phyloP scores from a whole-genome alignment of 805 yeast genomes.

The Candida schatavii region DNA sequence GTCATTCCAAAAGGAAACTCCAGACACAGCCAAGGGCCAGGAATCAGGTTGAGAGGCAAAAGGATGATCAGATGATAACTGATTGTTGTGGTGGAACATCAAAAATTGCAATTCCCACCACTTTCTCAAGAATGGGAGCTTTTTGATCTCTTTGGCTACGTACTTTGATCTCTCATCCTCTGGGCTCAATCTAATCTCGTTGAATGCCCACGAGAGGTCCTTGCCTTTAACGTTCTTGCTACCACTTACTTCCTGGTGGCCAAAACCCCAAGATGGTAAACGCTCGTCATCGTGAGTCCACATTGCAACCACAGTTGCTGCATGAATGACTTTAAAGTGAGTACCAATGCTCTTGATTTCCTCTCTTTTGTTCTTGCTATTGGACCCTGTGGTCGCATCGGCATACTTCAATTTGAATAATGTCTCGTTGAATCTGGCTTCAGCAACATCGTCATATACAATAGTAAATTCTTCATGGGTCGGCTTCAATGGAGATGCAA shows the following conservation, averaged over 20 bases:
- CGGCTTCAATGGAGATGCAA: conserved; percentile 88
- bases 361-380: conserved; percentile 47
- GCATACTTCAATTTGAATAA: conserved; percentile 69
- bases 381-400: conserved; percentile 30
- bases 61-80: conserved; percentile 84
- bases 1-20: conserved; percentile 96
- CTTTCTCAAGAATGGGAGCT: conserved; percentile 73
- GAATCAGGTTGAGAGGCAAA: conserved; percentile 88
- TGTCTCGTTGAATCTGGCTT: conserved; percentile 63
- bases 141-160: conserved; percentile 60
- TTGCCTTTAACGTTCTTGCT: conserved; percentile 72
- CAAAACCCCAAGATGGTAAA: conserved; percentile 93
- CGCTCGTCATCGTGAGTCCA: conserved; percentile 85
- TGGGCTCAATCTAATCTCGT: conserved; percentile 54
- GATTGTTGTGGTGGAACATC: conserved; percentile 93
- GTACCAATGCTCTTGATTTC: conserved; percentile 68
- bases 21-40: conserved; percentile 89
- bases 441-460: conserved; percentile 57
- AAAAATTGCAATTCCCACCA: conserved; percentile 85
- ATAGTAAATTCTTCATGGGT: conserved; percentile 94
- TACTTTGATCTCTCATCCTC: conserved; percentile 61
- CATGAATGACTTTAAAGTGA: conserved; percentile 69
- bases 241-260: conserved; percentile 93
- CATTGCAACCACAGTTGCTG: conserved; percentile 85
- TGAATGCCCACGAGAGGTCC: conserved; percentile 74